Conservation (phyloP, 352 stramenopile genomes). For the Hyaloperonospora brassicae region DNA sequence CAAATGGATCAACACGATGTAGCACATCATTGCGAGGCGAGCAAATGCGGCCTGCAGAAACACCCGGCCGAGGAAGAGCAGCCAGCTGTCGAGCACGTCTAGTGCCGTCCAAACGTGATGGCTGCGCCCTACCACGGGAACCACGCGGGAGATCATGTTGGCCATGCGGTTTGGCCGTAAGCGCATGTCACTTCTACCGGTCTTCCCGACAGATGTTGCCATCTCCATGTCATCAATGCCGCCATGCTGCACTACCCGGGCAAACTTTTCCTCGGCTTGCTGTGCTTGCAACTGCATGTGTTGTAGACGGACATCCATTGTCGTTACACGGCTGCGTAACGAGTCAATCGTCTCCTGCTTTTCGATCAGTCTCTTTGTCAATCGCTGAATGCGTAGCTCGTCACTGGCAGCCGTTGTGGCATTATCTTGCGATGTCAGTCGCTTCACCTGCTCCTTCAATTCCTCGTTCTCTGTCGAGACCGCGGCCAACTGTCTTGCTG, state of each 20-base stretch:
- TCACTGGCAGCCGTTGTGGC: constrained; percentile 22
- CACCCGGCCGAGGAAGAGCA: constrained; percentile 70
- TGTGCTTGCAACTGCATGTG: constrained; percentile 40
- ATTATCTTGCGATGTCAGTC: constrained; percentile 22
- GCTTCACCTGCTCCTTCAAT: constrained; percentile 41
- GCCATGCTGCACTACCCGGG: constrained; percentile 57
- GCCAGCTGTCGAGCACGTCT: constrained; percentile 61
- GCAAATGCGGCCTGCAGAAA: constrained; percentile 71
- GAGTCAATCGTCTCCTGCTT: constrained; percentile 77
- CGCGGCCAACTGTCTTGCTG: constrained; percentile 31
- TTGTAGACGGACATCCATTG: constrained; percentile 59
- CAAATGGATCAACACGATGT: constrained; percentile 73
- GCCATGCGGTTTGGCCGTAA: constrained; percentile 58
- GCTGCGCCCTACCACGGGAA: constrained; percentile 64
- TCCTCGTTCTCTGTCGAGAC: constrained; percentile 33
- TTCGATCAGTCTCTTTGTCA: constrained; percentile 74
- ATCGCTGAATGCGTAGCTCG: constrained; percentile 60
- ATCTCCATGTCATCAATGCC: constrained; percentile 63
- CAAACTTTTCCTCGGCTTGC: constrained; percentile 49
- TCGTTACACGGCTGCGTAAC: constrained; percentile 54
- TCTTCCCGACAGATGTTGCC: constrained; percentile 38
- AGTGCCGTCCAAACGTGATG: constrained; percentile 52
- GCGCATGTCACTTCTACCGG: constrained; percentile 19
- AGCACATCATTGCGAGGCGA: constrained; percentile 63
- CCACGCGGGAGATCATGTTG: constrained; percentile 51